A percentile compares a stretch with the other conserved stretches of the same genome.
Evolutionary conservation across 2,329 filamentous ascomycete species (phyloP).

Genomic region (Ophiocordyceps camponoti-floridani): DNA sequence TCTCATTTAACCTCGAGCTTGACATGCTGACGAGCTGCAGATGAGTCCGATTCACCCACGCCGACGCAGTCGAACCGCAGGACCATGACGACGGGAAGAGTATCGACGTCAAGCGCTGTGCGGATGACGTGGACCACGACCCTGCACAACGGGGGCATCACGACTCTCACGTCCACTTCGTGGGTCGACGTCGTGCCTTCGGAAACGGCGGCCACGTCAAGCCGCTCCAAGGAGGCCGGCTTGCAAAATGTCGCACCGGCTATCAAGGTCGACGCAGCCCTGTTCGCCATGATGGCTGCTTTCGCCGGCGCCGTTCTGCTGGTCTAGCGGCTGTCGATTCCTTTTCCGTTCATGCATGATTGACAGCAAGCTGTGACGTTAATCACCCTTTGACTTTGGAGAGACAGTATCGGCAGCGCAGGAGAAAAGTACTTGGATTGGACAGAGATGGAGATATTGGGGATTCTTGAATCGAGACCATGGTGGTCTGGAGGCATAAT

Average conservation of each 20-base stretch:
- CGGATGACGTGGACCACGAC: conserved; percentile 26
- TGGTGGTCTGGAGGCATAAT: not conserved
- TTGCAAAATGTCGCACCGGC: conserved; percentile 19
- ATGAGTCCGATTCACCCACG: conserved; percentile 2
- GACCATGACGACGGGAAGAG: conserved; percentile 15
- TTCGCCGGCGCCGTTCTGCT: conserved; percentile 12
- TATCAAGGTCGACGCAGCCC: conserved; percentile 6
- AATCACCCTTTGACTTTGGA: not conserved
- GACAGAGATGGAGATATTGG: not conserved
- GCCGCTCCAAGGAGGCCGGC: conserved; percentile 9
- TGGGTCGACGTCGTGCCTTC: conserved; percentile 25
- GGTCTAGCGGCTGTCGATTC: conserved; percentile 5
- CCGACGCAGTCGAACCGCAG: conserved; percentile 8
- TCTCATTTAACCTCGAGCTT: too few species aligned
- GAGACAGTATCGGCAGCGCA: not conserved
- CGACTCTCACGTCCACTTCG: conserved; percentile 29
- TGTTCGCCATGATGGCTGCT: conserved; percentile 11
- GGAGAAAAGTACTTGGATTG: not conserved
- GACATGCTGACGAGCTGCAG: conserved; percentile 5
- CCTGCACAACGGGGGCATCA: conserved; percentile 22
- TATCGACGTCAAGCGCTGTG: conserved; percentile 17
- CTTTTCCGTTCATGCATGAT: not conserved
- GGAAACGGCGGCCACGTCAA: conserved; percentile 9
- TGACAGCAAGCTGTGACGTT: not conserved
- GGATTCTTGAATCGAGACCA: not conserved